Evolutionary conservation across 2,329 filamentous ascomycete species (phyloP).

Genomic region (Nothophoma quercina): DNA sequence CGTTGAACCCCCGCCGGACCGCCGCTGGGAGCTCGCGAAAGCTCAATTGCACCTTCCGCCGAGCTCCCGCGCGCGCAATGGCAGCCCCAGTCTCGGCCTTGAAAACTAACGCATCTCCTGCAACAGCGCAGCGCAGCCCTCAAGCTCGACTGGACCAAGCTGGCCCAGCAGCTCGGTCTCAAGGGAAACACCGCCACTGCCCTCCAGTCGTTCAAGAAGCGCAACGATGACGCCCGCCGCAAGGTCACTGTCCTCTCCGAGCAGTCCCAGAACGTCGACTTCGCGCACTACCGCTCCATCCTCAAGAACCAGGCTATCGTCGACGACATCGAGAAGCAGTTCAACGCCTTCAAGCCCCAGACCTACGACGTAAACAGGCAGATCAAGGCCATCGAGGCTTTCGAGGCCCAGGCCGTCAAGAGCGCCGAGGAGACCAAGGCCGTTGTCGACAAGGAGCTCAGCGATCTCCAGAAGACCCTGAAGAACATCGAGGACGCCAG

Average conservation of each 20-base stretch:
- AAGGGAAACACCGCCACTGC: conserved; percentile 91
- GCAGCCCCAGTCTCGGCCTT: conserved; percentile 28
- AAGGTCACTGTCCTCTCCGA: conserved; percentile 86
- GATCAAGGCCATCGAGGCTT: conserved; percentile 97
- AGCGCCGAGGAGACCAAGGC: conserved; percentile 96
- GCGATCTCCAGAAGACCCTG: conserved; percentile 91
- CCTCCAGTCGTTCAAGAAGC: conserved; percentile 98
- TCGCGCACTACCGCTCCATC: conserved; percentile 85
- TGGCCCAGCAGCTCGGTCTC: conserved; percentile 92
- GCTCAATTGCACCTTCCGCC: conserved; percentile 44
- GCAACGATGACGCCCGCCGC: conserved; percentile 98
- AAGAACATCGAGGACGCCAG: conserved; percentile 96
- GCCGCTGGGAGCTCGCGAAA: conserved; percentile 30
- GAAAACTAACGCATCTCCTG: conserved; percentile 43
- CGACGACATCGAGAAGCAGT: conserved; percentile 97
- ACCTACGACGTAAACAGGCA: conserved; percentile 93
- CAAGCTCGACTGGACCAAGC: conserved; percentile 99
- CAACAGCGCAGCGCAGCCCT: conserved; percentile 92
- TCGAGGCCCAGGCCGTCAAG: conserved; percentile 96
- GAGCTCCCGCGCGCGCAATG: conserved; percentile 35
- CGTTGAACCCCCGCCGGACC: conserved; percentile 32
- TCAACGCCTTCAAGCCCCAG: conserved; percentile 87
- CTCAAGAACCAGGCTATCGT: conserved; percentile 97
- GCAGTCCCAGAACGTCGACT: conserved; percentile 87
- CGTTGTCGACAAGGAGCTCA: conserved; percentile 93